Base-by-base conservation (phyloP, 257 asterid genomes). In the Orobanche coerulescens region DNA sequence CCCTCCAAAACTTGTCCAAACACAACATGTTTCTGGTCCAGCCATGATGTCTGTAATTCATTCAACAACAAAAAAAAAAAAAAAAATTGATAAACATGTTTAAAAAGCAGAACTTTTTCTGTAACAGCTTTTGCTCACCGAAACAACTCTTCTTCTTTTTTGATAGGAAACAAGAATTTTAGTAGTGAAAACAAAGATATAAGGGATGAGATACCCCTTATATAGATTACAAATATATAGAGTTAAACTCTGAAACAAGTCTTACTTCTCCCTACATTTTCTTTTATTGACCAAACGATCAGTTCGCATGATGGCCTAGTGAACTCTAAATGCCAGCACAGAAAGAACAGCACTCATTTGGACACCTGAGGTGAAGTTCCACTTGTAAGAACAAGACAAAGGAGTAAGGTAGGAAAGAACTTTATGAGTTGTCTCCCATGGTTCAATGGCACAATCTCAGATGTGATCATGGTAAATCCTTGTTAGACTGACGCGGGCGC, bases 1-100 rank as follows among this genome's bases (percentile, higher is more conserved):
- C 98, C 98, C 69, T 92, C 96, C 69, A 92, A 47, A 49, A 92
- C 96, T 79, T 92, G 98, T 76, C 98, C 98, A 34, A 92, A 92
- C 62, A 92, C 98, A 20, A 88, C 96, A 50, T 92, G 98, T 75
- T 75, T 84, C 66, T 73, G 46, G 71, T 92, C 98, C 69, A 92
- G 78, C 98, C 98, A 92, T 1, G 94, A 71, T 15, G 98, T 92
- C 98, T 92, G 91, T 58, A 72, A 68, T 66, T 39, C 67, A 37
- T 64, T 54, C 53, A 49, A 67, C 60, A n/a, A 71, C 23, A 55
- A 48, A 10, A 19, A 58, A 49, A 67, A 57, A n/a, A 71, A 19
- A 55, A 48, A 10, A 19, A 58, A 12, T 30, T 46, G 16, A 51
- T 40, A 43, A 65, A 6, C 28, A 42, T 40, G 56, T 42, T 23